phyloP scores from a whole-genome alignment of 371 early-diverging fungal species.

The Mucor irregularis region DNA sequence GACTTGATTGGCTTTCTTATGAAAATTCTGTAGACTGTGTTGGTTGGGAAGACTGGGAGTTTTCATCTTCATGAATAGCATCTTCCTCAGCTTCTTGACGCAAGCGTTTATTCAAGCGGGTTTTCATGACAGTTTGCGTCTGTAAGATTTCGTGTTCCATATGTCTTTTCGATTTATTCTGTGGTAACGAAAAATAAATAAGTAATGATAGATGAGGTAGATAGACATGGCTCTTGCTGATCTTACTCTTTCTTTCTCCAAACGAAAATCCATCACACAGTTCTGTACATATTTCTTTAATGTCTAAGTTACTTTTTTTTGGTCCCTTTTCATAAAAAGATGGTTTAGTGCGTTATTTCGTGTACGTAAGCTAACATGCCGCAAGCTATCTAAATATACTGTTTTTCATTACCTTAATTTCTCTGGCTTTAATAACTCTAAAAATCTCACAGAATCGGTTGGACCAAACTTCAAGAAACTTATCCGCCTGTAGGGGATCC shows the following conservation, averaged over 20 bases:
- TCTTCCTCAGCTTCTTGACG: slow-evolving; percentile 4
- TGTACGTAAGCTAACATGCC: neutral
- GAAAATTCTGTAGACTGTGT: slow-evolving; percentile 6
- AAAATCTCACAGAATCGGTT: slow-evolving; percentile 7
- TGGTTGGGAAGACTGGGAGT: slow-evolving; percentile 5
- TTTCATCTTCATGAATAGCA: slow-evolving; percentile 5
- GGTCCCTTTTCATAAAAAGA: slow-evolving; percentile 4
- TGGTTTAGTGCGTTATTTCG: neutral
- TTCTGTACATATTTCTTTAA: slow-evolving; percentile 3
- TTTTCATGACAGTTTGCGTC: slow-evolving; percentile 6
- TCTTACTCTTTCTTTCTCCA: slow-evolving; percentile 7
- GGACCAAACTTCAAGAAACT: slow-evolving; percentile 5
- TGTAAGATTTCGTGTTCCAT: slow-evolving; percentile 4
- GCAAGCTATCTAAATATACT: slow-evolving; percentile 3
- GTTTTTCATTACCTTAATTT: slow-evolving; percentile 2
- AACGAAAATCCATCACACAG: neutral
- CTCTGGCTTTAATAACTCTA: neutral
- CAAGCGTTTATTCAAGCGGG: slow-evolving; percentile 7
- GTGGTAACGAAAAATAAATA: neutral
- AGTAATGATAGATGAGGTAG: neutral
- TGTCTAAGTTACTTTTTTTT: slow-evolving; percentile 1
- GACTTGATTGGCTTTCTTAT: slow-evolving; percentile 13
- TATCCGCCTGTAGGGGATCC: neutral
- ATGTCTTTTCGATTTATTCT: slow-evolving; percentile 2
- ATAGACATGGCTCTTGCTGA: slow-evolving; percentile 6